A percentile compares a stretch with the other conserved stretches of the same genome.
phyloP scores from a whole-genome alignment of 495 filamentous ascomycete genomes.

The Rusavskia elegans region DNA sequence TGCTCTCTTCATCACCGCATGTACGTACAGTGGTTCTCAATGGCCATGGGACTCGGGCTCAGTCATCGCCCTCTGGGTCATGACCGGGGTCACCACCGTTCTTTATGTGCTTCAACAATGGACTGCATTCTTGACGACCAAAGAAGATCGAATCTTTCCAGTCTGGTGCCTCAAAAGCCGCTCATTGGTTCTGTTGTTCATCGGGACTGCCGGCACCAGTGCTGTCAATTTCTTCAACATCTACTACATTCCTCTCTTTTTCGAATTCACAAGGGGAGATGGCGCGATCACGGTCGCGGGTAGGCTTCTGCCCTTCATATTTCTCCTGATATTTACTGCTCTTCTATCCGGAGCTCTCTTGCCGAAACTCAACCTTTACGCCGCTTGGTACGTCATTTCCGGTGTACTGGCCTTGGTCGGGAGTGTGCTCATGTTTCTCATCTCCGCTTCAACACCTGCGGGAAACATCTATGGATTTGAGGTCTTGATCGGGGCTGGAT shows the following conservation, averaged over 20 bases:
- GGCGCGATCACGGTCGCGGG: conserved; percentile 31
- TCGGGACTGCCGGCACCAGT: not conserved
- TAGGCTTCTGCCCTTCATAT: conserved; percentile 40
- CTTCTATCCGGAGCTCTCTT: conserved; percentile 35
- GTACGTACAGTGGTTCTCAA: not conserved
- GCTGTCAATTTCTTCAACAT: conserved; percentile 7
- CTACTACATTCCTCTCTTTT: conserved; percentile 34
- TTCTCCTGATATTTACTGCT: conserved; percentile 28
- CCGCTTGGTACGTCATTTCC: conserved; percentile 33
- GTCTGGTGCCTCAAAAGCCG: conserved; percentile 24
- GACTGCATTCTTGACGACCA: conserved; percentile 29
- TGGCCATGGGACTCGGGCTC: not conserved
- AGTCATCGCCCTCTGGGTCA: conserved; percentile 2
- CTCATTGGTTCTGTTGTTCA: not conserved
- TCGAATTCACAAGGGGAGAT: conserved; percentile 38
- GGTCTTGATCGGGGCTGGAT: not conserved
- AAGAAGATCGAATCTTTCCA: conserved; percentile 29
- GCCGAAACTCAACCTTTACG: conserved; percentile 33
- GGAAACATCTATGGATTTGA: not conserved
- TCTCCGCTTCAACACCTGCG: not conserved
- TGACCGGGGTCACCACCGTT: not conserved
- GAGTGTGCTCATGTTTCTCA: not conserved
- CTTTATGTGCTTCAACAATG: conserved; percentile 24
- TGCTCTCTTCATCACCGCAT: not conserved
- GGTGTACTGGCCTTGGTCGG: not conserved